Base-by-base conservation (phyloP, 345 rosid species). In the Syzygium aromaticum region DNA sequence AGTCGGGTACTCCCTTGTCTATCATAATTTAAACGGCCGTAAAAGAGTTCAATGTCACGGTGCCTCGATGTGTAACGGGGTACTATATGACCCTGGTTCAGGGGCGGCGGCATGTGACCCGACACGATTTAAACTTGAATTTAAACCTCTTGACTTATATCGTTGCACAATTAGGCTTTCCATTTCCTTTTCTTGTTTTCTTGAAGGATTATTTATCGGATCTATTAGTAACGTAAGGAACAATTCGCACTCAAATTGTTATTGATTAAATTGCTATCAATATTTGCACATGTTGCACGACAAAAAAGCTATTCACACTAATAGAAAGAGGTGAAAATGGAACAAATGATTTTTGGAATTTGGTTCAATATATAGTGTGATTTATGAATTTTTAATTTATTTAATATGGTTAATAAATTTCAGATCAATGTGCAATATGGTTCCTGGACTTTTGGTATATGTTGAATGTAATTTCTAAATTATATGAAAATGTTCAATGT, bases 231-330 rank as follows among this genome's bases (percentile, higher is more conserved):
- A 0, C 25, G 0, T 67, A 0, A 7, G 1, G 33, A 33, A 67
- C 4, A 8, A 33, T 67, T 67, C 0, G 1, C 1, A 19, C 25
- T 1, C 19, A 11, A 61, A 73, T 73, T 46, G 12, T 5, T 73
- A 5, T 33, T 0, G 12, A n/a, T 54, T 51, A 51, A 10, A 11
- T 51, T 9, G 52, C 52, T 51, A 51, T 51, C 11, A 11, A 61
- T 61, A 12, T n/a, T 2, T 3, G n/a, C 33, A 0, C 8, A 0
- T n/a, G 33, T 61, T 13, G 2, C 0, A 64, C 0, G 6, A 67
- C 0, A 7, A 33, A 33, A 33, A 33, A 16, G 43, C 19, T 33
- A 8, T 67, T 67, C 13, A 8, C 59, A 22, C 7, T 43, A 43
- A 43, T 43, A 43, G 7, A 43, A 43, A 5, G 46, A 43, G 46